These are phyloP conservation scores for Saturnispora sanitii DNA, from an alignment of 805 yeast genomes.

Conservation along the genomic window DNA sequence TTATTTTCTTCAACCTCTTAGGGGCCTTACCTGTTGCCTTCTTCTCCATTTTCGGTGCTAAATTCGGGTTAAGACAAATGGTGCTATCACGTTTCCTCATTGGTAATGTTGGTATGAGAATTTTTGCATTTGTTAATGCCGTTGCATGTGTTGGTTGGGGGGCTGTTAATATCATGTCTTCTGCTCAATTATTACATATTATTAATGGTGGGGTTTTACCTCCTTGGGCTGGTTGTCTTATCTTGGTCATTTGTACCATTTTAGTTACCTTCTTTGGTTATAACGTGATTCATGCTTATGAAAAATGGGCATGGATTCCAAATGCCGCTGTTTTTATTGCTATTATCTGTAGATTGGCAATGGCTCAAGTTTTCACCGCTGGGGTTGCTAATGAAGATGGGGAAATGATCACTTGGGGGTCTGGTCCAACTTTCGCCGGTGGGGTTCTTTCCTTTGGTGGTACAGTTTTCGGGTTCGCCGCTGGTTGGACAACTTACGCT, in stretches of 20 bases:
- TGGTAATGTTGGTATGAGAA: conserved; percentile 67
- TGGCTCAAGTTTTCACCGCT: conserved; percentile 50
- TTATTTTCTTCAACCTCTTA: conserved; percentile 61
- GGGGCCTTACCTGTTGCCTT: conserved; percentile 78
- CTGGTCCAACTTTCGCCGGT: conserved; percentile 68
- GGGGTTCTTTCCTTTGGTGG: conserved; percentile 73
- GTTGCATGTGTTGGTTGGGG: conserved; percentile 94
- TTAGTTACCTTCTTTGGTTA: conserved; percentile 78
- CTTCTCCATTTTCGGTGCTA: conserved; percentile 75
- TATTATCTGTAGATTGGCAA: conserved; percentile 67
- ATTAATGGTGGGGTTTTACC: conserved; percentile 62
- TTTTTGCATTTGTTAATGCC: conserved; percentile 67
- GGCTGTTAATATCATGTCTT: conserved; percentile 82
- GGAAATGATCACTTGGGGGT: conserved; percentile 26
- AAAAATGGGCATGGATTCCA: conserved; percentile 85
- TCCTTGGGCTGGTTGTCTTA: conserved; percentile 84
- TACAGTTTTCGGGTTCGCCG: conserved; percentile 75
- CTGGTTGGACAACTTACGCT: conserved; percentile 93
- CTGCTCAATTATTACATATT: conserved; percentile 74
- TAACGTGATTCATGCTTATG: conserved; percentile 69
- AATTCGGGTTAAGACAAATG: conserved; percentile 83
- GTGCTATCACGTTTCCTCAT: conserved; percentile 65
- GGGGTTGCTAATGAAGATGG: conserved; percentile 30
- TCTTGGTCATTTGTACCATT: conserved; percentile 59
- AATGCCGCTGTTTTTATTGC: conserved; percentile 63